Percentiles rank a stretch among this genome's conserved stretches.
Evolutionary conservation across 805 yeast species (phyloP).

Genomic region (Cyberlindnera meyerae): DNA sequence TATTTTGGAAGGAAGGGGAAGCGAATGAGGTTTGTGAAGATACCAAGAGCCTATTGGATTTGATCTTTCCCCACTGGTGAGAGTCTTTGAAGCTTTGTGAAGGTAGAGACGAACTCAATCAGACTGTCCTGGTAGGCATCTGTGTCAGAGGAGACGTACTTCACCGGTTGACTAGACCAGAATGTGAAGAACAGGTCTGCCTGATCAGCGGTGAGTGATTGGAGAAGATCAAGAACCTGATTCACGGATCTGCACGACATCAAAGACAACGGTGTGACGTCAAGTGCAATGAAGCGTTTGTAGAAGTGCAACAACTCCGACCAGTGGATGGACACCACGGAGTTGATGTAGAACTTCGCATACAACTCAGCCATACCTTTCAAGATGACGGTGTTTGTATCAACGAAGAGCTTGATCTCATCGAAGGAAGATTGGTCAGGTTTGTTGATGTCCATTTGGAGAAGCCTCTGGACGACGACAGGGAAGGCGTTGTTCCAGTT

Average conservation of each 20-base stretch:
- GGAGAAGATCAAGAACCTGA: slow-evolving; percentile 38
- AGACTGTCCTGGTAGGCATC: slow-evolving; percentile 55
- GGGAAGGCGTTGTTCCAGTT: slow-evolving; percentile 68
- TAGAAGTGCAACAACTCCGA: slow-evolving; percentile 46
- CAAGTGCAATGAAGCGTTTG: slow-evolving; percentile 33
- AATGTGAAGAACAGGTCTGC: slow-evolving; percentile 41
- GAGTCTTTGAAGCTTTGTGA: slow-evolving; percentile 43
- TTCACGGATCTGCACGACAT: slow-evolving; percentile 51
- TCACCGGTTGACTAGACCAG: slow-evolving; percentile 43
- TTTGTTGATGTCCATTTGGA: slow-evolving; percentile 23
- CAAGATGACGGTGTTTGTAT: slow-evolving; percentile 55
- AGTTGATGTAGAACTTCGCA: slow-evolving; percentile 42
- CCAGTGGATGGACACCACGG: slow-evolving; percentile 45
- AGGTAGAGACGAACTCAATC: slow-evolving; percentile 48
- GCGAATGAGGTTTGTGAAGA: slow-evolving; percentile 60
- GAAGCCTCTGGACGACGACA: slow-evolving; percentile 55
- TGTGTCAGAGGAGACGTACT: slow-evolving; percentile 36
- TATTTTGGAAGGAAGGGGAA: slow-evolving; percentile 68
- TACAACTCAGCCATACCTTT: slow-evolving; percentile 65
- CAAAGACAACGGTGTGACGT: slow-evolving; percentile 49
- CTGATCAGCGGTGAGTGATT: slow-evolving; percentile 29
- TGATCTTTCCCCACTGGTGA: slow-evolving; percentile 28
- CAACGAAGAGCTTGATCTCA: slow-evolving; percentile 43
- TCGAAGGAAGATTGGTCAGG: slow-evolving; percentile 25
- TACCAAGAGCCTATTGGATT: slow-evolving; percentile 47